Conservation (phyloP, 1,284 basidiomycete species). For the Rhodotorula sp. region DNA sequence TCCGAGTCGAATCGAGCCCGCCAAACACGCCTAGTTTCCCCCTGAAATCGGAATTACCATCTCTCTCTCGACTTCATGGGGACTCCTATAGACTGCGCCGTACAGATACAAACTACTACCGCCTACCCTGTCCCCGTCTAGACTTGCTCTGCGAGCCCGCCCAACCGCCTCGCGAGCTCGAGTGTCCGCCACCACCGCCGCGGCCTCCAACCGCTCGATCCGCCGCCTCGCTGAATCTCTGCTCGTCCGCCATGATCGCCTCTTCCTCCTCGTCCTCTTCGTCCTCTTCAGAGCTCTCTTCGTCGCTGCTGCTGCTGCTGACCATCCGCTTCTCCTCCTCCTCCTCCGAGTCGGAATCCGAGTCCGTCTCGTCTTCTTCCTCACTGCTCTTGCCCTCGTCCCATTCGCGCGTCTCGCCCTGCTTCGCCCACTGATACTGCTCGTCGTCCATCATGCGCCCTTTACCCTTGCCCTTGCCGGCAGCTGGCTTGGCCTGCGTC, state of each 20-base stretch:
- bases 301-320: neutral
- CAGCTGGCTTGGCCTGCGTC: neutral
- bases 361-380: neutral
- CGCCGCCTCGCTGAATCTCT: neutral
- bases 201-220: neutral
- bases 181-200: neutral
- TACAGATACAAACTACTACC: no score
- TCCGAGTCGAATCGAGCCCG: neutral
- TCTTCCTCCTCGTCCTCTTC: neutral
- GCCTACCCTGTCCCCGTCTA: no score
- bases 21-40: neutral
- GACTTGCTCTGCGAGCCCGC: no score
- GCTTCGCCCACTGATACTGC: slow-evolving; percentile 9
- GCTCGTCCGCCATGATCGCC: neutral
- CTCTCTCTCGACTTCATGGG: no score
- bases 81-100: no score
- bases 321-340: neutral
- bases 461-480: slow-evolving; percentile 9
- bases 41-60: neutral
- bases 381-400: slow-evolving; percentile 20
- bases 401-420: slow-evolving; percentile 22
- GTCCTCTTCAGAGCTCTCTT: slow-evolving; percentile 5
- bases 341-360: neutral
- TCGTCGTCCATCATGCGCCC: slow-evolving; percentile 3
- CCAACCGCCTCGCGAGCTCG: neutral